Conservation (phyloP, 2,329 filamentous ascomycete genomes). For the Colletotrichum liriopes region DNA sequence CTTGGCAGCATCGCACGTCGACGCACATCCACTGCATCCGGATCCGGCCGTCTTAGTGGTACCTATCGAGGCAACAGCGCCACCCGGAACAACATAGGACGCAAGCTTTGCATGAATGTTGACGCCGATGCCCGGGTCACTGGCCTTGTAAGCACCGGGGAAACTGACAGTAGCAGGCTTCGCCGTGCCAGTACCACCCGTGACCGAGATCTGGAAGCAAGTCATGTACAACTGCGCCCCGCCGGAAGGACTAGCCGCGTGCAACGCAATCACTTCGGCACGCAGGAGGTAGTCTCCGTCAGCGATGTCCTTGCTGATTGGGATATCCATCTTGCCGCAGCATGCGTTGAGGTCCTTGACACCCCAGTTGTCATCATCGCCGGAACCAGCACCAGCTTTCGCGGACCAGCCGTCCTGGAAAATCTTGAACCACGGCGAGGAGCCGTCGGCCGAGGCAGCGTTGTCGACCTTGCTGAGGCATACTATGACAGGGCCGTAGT, state of each 20-base stretch:
- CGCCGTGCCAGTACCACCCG: slow-evolving; percentile 46
- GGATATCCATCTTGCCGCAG: slow-evolving; percentile 60
- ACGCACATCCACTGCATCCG: slow-evolving; percentile 57
- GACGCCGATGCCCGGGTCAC: slow-evolving; percentile 62
- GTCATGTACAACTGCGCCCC: slow-evolving; percentile 59
- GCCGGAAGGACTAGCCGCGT: slow-evolving; percentile 55
- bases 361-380: slow-evolving; percentile 63
- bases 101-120: slow-evolving; percentile 62
- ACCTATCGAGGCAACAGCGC: slow-evolving; percentile 58
- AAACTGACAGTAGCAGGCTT: slow-evolving; percentile 54
- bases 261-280: slow-evolving; percentile 65
- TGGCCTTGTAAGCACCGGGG: slow-evolving; percentile 61
- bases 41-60: slow-evolving; percentile 58
- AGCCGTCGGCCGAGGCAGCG: slow-evolving; percentile 60
- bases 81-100: slow-evolving; percentile 61
- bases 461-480: slow-evolving; percentile 67
- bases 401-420: slow-evolving; percentile 62
- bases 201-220: slow-evolving; percentile 55
- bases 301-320: slow-evolving; percentile 51
- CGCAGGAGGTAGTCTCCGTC: slow-evolving; percentile 62
- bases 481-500: slow-evolving; percentile 68
- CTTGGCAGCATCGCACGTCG: slow-evolving; percentile 54
- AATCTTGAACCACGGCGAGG: slow-evolving; percentile 68
- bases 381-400: slow-evolving; percentile 53
- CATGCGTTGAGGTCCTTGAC: slow-evolving; percentile 57